phyloP scores from a whole-genome alignment of 2,329 filamentous ascomycete genomes.

The Sporothrix brunneoviolacea region DNA sequence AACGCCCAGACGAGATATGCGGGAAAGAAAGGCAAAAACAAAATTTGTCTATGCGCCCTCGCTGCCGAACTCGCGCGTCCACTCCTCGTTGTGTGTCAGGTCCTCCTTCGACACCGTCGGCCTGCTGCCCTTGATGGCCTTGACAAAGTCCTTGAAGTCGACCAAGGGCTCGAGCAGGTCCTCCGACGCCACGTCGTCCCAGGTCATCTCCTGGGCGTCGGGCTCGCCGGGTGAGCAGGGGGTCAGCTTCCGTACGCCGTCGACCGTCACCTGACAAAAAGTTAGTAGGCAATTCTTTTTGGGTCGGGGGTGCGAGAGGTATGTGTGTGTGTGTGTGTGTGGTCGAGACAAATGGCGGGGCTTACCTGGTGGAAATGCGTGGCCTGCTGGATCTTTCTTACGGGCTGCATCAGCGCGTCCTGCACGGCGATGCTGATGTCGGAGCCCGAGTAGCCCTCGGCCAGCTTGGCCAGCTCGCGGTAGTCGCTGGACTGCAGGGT shows the following conservation, averaged over 20 bases:
- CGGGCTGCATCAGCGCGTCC: constrained; percentile 93
- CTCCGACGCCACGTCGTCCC: constrained; percentile 80
- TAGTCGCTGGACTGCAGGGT: constrained; percentile 73
- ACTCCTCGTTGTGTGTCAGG: constrained; percentile 75
- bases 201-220: constrained; percentile 86
- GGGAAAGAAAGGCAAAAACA: not conserved
- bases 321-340: no score
- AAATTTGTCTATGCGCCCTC: constrained; percentile 54
- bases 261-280: constrained; percentile 67
- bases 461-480: constrained; percentile 68
- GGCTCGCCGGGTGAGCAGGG: constrained; percentile 90
- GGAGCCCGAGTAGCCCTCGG: constrained; percentile 90
- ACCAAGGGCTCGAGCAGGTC: constrained; percentile 80
- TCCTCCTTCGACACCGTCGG: constrained; percentile 89
- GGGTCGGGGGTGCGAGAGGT: no score
- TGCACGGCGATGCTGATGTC: constrained; percentile 96
- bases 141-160: constrained; percentile 84
- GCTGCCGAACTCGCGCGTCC: constrained; percentile 94
- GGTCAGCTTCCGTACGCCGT: constrained; percentile 63
- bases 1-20: not conserved
- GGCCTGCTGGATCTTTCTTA: constrained; percentile 92
- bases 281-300: no score
- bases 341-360: no score
- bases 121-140: constrained; percentile 79
- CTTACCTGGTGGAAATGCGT: constrained; percentile 93